Base-by-base conservation (phyloP, 805 yeast species). In the Candida suzukii region DNA sequence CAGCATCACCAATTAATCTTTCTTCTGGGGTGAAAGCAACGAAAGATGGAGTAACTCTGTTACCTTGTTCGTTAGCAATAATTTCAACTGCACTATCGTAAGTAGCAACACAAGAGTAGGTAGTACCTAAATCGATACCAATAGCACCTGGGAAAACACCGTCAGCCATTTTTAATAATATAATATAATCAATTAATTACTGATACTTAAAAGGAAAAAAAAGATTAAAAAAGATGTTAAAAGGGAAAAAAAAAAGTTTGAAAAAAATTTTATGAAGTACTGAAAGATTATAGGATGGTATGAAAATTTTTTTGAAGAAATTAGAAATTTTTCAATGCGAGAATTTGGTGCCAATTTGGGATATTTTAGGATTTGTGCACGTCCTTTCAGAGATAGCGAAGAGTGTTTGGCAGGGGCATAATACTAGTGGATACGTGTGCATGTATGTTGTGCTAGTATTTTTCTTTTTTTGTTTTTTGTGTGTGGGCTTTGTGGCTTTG, bases 101-200 rank as follows among this genome's bases (percentile, higher is more conserved):
- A 63, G 81, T 80, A 67, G 86, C 87, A 60, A 80, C 87, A 80
- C 87, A 80, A 47, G 87, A 80, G 61, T 64, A 64, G 55, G 88
- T 81, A 60, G 95, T 86, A 80, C 95, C 95, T 42, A 85, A 62
- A 61, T 85, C 98, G 82, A 91, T 91, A 83, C 99, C 99, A 68
- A 88, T 85, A 73, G 93, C 93, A 84, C 97, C 97, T 81, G 90
- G 93, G 83, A 85, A 88, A 76, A 88, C 93, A 83, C 96, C 96
- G 80, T 88, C 96, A 83, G 90, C 86, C 90, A 83, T 83, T 71
- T 71, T 73, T 26, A 26, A 26, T 26, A 26, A 13, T 11, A 26
- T 25, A n/a, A 14, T 18, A 10, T 22, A 20, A 7, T 8, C 11
- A 17, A 17, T 11, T 22, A 27, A 24, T 32, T 16, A 17, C 4